Evolutionary conservation across 2,329 filamentous ascomycete species (phyloP), one percentile per base, ranked within the genome.

Genomic region (Onygenales sp.): DNA sequence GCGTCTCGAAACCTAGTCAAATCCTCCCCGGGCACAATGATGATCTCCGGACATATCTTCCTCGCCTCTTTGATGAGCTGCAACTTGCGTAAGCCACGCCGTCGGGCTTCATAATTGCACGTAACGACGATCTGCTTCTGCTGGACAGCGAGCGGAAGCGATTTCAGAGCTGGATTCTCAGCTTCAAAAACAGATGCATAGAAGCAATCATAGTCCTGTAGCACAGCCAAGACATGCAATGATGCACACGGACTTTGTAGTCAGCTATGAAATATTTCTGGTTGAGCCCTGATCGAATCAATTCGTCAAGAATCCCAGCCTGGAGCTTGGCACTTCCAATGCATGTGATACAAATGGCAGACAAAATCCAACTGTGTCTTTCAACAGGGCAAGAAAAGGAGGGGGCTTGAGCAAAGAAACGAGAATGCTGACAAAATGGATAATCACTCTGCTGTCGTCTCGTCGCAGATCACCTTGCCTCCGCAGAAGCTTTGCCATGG

Each of bases 71-170:
- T 80, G 65, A 96, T 83, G 58, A 89, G 80, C 77, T 94, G 90
- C 56, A 97, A 77, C 74, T 98, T 97, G 67, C 80, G 67, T 43
- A 77, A 58, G 8, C 74, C 79, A 56, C 80, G 79, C 50, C 82
- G 75, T 37, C 92, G 83, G 21, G 92, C 92, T 65, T 87, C 88
- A 69, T 97, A 97, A 71, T 97, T 97, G 78, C 88, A 94, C 4
- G 90, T 95, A 21, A 91, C 88, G 42, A 93, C 78, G 52, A 96
- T 95, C 66, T 90, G 88, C 71, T 96, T 96, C 70, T 96, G 91
- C 69, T 91, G 87, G 54, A 95, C 83, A 37, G 89, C 91, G 36
- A 97, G 74, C 6, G 90, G 88, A 14, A 86, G 72, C 1, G 78
- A 76, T 64, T 83, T 88, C 54, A 96, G 75, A 2, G 78, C 74